Evolutionary conservation across 1,284 basidiomycete genomes (phyloP).

Genomic region (Trametes polyzona): DNA sequence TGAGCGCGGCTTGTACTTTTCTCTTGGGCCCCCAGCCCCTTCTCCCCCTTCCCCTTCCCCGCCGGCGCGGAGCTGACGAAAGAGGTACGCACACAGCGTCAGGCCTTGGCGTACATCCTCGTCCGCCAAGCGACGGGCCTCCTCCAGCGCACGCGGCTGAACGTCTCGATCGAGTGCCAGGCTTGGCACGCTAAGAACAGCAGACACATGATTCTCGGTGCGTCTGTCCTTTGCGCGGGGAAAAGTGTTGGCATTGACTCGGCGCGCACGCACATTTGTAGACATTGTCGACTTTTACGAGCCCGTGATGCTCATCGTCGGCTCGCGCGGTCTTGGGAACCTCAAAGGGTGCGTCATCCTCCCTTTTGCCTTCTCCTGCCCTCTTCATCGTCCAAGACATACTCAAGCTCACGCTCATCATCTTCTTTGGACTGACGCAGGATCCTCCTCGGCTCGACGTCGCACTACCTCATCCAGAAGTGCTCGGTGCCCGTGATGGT

Average conservation of each 20-base stretch:
- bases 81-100: conserved; percentile 59
- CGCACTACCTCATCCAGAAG: conserved; percentile 93
- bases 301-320: conserved; percentile 94
- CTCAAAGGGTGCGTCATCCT: conserved; percentile 78
- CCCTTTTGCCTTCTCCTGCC: background rate
- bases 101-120: conserved; percentile 86
- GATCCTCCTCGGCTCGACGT: conserved; percentile 95
- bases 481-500: conserved; percentile 76
- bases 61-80: background rate
- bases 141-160: conserved; percentile 87
- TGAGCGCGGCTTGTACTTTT: conserved; percentile 37
- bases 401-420: too few relatives aligned
- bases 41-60: background rate
- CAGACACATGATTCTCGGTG: conserved; percentile 89
- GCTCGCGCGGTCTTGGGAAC: conserved; percentile 88
- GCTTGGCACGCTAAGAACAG: conserved; percentile 96
- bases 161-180: conserved; percentile 89
- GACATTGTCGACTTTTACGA: conserved; percentile 91
- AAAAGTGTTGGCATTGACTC: too few relatives aligned
- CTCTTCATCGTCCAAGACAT: too few relatives aligned
- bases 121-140: conserved; percentile 88
- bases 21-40: background rate
- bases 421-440: too few relatives aligned
- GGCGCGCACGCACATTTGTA: too few relatives aligned
- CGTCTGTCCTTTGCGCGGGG: conserved; percentile 31